These are phyloP conservation scores for Penicillium turbatum DNA, from an alignment of 495 filamentous ascomycete species.

Conservation along the genomic window DNA sequence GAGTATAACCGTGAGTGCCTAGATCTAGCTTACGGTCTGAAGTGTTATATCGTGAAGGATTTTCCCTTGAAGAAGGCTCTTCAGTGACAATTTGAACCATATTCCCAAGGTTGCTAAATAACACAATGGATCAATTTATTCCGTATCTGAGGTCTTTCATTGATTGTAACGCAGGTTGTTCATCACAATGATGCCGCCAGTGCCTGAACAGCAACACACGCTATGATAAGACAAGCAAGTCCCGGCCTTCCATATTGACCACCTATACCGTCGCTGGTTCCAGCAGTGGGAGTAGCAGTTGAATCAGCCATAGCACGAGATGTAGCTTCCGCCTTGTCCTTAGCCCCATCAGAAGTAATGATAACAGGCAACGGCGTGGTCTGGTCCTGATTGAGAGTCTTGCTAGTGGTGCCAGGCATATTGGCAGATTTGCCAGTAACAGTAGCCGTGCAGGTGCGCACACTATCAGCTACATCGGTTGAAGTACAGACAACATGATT, in stretches of 20 bases:
- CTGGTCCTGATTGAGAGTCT: slow-evolving; percentile 12
- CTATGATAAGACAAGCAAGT: neutral
- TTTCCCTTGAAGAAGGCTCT: neutral
- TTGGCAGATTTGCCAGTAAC: neutral
- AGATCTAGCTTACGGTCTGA: neutral
- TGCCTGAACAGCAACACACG: neutral
- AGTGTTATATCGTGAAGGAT: too few species aligned
- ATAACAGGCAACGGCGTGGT: slow-evolving; percentile 29
- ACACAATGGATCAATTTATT: too few species aligned
- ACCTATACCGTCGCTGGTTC: neutral
- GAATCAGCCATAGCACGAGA: neutral
- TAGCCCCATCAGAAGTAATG: slow-evolving; percentile 27
- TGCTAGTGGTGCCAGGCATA: slow-evolving; percentile 20
- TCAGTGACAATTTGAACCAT: neutral
- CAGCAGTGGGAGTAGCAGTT: neutral
- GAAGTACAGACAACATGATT: slow-evolving; percentile 30
- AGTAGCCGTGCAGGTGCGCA: slow-evolving; percentile 38
- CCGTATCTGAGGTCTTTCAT: too few species aligned
- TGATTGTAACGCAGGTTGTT: too few species aligned
- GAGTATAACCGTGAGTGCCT: neutral
- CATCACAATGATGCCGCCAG: neutral
- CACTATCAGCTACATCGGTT: slow-evolving; percentile 31
- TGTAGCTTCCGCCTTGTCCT: slow-evolving; percentile 7
- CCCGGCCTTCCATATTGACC: neutral
- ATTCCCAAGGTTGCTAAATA: too few species aligned